Percentiles rank a stretch among this genome's conserved stretches.
phyloP scores from a whole-genome alignment of 176 grass and related monocot species.

The Bolboschoenus planiculmis region DNA sequence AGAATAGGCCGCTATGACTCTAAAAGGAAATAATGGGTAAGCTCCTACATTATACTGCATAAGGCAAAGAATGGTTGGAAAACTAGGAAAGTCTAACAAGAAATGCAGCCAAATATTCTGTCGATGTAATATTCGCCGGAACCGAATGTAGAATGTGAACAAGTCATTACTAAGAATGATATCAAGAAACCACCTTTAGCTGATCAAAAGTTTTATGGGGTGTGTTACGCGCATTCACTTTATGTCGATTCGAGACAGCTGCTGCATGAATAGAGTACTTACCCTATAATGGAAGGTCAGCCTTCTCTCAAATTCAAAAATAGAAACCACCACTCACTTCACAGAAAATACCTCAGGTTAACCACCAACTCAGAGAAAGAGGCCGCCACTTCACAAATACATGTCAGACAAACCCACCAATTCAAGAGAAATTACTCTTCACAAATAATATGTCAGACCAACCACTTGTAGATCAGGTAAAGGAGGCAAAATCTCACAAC shows the following conservation, averaged over 20 bases:
- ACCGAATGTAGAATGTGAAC: not conserved
- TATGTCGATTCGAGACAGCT: not conserved
- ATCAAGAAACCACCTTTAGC: conserved; percentile 2
- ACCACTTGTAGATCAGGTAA: not conserved
- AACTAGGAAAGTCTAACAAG: not conserved
- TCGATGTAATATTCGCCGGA: not conserved
- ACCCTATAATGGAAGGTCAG: conserved; percentile 6
- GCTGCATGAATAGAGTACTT: not conserved
- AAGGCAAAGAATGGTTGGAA: not conserved
- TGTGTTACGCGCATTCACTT: not conserved
- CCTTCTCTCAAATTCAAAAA: conserved; percentile 2
- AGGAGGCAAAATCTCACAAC: not conserved
- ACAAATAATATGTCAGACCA: not conserved
- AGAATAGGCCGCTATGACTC: not conserved
- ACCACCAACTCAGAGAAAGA: not conserved
- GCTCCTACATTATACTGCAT: not conserved
- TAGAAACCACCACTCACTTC: not conserved
- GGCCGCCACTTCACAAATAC: not conserved
- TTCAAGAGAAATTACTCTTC: not conserved
- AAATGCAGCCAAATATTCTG: not conserved
- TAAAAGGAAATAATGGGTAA: conserved; percentile 5
- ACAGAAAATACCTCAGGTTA: not conserved
- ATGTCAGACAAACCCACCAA: not conserved
- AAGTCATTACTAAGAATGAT: not conserved
- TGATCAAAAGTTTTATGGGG: not conserved